Conservation (phyloP, 1,284 basidiomycete species). For the Tylopilus sp. region DNA sequence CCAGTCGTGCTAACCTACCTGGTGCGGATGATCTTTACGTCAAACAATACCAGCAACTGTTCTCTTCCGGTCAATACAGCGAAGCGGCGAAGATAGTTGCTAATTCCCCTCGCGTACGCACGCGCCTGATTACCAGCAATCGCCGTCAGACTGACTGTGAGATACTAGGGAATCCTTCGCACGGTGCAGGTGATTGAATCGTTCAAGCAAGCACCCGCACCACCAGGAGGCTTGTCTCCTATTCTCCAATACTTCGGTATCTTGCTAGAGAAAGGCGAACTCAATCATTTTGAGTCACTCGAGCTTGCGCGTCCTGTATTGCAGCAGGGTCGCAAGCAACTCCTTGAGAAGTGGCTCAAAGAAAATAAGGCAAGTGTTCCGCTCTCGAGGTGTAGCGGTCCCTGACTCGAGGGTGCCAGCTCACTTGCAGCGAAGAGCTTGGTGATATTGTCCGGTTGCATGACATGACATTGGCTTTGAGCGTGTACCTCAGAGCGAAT, state of each 20-base stretch:
- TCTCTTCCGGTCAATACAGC: constrained; percentile 84
- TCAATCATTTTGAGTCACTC: constrained; percentile 95
- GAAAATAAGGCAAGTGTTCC: constrained; percentile 83
- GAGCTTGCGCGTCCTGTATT: constrained; percentile 96
- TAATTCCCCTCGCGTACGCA: constrained; percentile 80
- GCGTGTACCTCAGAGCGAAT: constrained; percentile 96
- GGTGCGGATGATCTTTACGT: constrained; percentile 97
- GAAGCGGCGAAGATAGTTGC: constrained; percentile 99
- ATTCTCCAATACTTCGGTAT: constrained; percentile 99
- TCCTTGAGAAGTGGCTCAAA: constrained; percentile 99
- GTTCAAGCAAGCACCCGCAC: constrained; percentile 92
- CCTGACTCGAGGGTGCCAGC: constrained; percentile 42
- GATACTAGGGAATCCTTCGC: constrained; percentile 84
- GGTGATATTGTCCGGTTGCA: constrained; percentile 94
- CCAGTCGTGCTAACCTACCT: constrained; percentile 93
- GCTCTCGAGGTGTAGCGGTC: not conserved
- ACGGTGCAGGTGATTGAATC: constrained; percentile 96
- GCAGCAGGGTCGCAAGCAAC: constrained; percentile 93
- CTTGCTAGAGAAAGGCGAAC: constrained; percentile 92
- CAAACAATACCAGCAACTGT: constrained; percentile 92
- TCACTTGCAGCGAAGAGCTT: constrained; percentile 97
- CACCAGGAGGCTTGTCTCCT: constrained; percentile 88
- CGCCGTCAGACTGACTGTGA: constrained; percentile 8
- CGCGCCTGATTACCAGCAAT: not conserved
- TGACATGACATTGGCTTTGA: constrained; percentile 98